Base-by-base conservation (phyloP, 345 rosid genomes). In the Erysimum cheiranthoides region DNA sequence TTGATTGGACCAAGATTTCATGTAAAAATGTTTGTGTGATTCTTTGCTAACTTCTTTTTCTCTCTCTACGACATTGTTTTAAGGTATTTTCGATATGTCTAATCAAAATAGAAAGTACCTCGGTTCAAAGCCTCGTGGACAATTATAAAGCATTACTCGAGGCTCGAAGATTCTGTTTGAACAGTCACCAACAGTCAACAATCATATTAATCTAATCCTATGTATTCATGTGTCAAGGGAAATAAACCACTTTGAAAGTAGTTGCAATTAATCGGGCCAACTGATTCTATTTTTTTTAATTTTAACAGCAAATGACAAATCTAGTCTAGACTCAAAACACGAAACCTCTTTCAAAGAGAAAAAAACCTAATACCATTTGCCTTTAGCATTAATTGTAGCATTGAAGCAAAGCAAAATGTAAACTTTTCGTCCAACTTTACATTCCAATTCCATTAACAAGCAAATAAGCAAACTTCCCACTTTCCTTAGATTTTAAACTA, bases 21-120 rank as follows among this genome's bases (percentile, higher is more conserved):
- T 62, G n/a, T 53, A 11, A 7, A 42, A 36, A 54, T 70, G 80
- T 70, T 63, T 76, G 80, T 63, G 66, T 35, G 50, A 17, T 70
- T 76, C 17, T 70, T 54, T 36, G 71, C 70, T 62, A 70, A 62
- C 66, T 62, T 76, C 0, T 53, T 16, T 36, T 30, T 50, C 34
- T 42, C 42, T 25, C 50, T 69, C 69, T 6, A 31, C 30, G 32
- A 69, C 49, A 76, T 52, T 62, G 70, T 69, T 76, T 76, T 76
- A 76, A 69, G 75, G 79, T 76, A 53, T 76, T 54, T 52, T 70
- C 52, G 80, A 61, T 34, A 62, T 70, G 80, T 76, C 80, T 70
- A 70, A 76, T 76, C 80, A 62, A 70, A 36, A 70, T 43, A 76
- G 36, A 76, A 76, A 76, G 71, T 53, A 70, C 66, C 66, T 54